Evolutionary conservation across 2,329 filamentous ascomycete species (phyloP), one percentile per base, ranked within the genome.

Genomic region (Colletotrichum costaricense): DNA sequence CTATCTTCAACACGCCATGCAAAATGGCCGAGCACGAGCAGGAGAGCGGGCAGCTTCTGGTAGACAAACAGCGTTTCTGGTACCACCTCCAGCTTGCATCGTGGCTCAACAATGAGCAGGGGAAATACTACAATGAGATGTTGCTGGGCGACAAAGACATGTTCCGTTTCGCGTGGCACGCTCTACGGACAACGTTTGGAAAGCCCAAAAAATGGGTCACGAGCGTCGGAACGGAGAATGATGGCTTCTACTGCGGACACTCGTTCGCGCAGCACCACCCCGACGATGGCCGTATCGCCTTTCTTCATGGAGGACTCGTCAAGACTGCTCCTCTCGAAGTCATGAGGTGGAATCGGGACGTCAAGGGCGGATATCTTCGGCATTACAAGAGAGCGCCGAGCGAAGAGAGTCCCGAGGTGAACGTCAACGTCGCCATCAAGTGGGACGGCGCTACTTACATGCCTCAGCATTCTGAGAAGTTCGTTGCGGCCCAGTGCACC

Each of bases 111-210:
- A 69, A 72, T 0, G 69, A 72, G 33, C 66, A 72, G 26, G 69
- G 66, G 5, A 55, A 59, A 19, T 69, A 69, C 33, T 72, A 72
- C 46, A 59, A 63, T 12, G 65, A 64, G 22, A 38, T 69, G 3
- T 16, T 72, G 5, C 16, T 72, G 4, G 69, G 69, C 22, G 69
- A 72, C 66, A 72, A 72, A 46, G 69, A 72, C 55, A 72, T 63
- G 65, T 72, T 69, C 59, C 69, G 69, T n/a, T 72, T 72, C 11
- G 69, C 65, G 3, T 72, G 69, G 57, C 69, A 72, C 19, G 63
- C 69, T 4, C 42, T 72, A 6, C 35, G 28, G 6, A 72, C 66
- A 4, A 46, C 12, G 2, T 72, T 63, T n/a, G 69, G 69, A 7
- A 69, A 54, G 54, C 69, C 69, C 6, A 42, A 33, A 54, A 63